Conservation (phyloP, 23 red algal species). For the Gracilariopsis chorda region DNA sequence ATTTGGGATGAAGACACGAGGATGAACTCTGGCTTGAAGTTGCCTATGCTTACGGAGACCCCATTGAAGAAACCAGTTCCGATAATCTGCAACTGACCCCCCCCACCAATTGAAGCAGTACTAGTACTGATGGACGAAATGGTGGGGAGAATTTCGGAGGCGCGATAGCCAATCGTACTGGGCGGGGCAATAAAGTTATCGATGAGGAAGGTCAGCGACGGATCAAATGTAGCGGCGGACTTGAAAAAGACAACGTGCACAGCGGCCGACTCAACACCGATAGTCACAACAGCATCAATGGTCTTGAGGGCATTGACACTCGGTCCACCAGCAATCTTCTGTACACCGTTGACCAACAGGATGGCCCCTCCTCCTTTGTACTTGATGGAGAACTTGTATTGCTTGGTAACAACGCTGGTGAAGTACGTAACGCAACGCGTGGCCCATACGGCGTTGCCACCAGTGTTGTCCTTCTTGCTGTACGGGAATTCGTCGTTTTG, state of each 20-base stretch:
- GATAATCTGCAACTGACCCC: constrained; percentile 22
- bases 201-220: background rate
- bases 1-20: constrained; percentile 8
- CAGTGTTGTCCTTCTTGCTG: background rate
- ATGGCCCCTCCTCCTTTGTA: background rate
- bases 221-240: background rate
- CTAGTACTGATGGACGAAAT: background rate
- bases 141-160: background rate
- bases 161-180: background rate
- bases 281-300: background rate
- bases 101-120: background rate
- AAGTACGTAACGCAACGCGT: constrained; percentile 31
- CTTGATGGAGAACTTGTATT: background rate
- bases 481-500: constrained; percentile 19
- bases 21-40: background rate
- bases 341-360: constrained; percentile 12
- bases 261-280: background rate
- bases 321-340: background rate
- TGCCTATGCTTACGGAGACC: background rate
- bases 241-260: constrained; percentile 29
- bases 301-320: background rate
- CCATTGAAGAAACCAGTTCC: constrained; percentile 40
- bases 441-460: background rate
- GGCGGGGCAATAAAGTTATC: constrained; percentile 13
- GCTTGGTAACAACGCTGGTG: constrained; percentile 9